A percentile compares a stretch with the other conserved stretches of the same genome.
Conservation (phyloP, 2,329 filamentous ascomycete genomes). For the Nemania sp. region DNA sequence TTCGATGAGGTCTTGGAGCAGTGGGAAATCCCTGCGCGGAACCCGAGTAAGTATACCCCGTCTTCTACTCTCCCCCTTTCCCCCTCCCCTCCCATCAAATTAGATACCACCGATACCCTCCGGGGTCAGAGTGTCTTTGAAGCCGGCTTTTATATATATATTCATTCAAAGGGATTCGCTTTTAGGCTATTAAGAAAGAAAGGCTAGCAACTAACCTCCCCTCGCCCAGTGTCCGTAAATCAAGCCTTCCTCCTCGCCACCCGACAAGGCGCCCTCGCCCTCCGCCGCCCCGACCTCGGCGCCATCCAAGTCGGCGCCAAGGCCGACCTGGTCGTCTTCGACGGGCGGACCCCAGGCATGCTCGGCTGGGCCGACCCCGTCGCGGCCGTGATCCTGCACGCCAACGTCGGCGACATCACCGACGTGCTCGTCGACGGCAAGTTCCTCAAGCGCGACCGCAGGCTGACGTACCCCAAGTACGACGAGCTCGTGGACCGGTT, state of each 20-base stretch:
- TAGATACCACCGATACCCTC: background rate
- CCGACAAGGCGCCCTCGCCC: slow-evolving; percentile 62
- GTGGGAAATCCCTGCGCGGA: slow-evolving; percentile 59
- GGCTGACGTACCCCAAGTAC: slow-evolving; percentile 49
- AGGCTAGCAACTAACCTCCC: background rate
- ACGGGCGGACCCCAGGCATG: slow-evolving; percentile 61
- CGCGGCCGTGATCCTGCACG: slow-evolving; percentile 67
- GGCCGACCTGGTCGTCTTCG: slow-evolving; percentile 66
- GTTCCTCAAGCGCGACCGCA: slow-evolving; percentile 61
- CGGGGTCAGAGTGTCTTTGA: too few relatives aligned
- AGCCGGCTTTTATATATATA: background rate
- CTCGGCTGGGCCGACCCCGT: slow-evolving; percentile 68
- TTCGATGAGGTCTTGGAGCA: slow-evolving; percentile 55
- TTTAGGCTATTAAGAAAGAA: too few relatives aligned
- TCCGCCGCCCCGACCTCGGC: slow-evolving; percentile 64
- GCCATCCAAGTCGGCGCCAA: slow-evolving; percentile 62
- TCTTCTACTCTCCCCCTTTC: background rate
- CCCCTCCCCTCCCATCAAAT: background rate
- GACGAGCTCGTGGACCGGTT: slow-evolving; percentile 50
- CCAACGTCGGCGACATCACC: slow-evolving; percentile 64
- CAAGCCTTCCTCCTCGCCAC: slow-evolving; percentile 69
- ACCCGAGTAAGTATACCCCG: slow-evolving; percentile 54
- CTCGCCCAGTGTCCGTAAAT: slow-evolving; percentile 56
- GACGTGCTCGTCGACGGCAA: slow-evolving; percentile 63
- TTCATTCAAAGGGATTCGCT: too few relatives aligned